Evolutionary conservation across 1,284 basidiomycete species (phyloP), one percentile per base, ranked within the genome.

Genomic region (Erythrobasidium hasegawianum): DNA sequence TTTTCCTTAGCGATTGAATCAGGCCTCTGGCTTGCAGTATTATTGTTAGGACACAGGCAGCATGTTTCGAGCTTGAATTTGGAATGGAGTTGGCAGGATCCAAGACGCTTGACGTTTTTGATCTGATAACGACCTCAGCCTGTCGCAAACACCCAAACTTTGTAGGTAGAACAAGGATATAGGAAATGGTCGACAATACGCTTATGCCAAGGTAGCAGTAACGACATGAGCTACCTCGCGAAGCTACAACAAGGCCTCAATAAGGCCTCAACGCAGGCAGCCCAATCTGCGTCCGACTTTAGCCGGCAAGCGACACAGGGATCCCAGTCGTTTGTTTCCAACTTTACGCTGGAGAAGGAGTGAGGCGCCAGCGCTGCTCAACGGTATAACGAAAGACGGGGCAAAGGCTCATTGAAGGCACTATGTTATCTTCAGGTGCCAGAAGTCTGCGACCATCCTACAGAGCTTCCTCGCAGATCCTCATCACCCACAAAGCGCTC

Each of bases 371-470:
- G n/a, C n/a, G n/a, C n/a, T n/a, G 18, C 62, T 40, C 54, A 22
- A 14, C 5, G 7, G 8, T 20, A 8, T 16, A 9, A 7, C 27
- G 33, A 16, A 47, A 26, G 5, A 18, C 13, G 5, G 56, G 24
- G 16, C 2, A 33, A n/a, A 11, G n/a, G 39, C 47, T 64, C 24
- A 29, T 14, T 41, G 8, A 4, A 16, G 16, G 38, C n/a, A n/a
- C n/a, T n/a, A n/a, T n/a, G 13, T 8, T 10, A 27, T 88, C 89
- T 14, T 88, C 89, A 71, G 91, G 93, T 78, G 87, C 88, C 59
- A 86, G 92, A 73, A 94, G 91, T 90, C 94, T 0, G 92, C 93
- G 26, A 89, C 87, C 78, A 96, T 94, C 71, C 80, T 97, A 40
- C 85, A 86, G 72, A 86, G 11, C 60, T 68, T 53, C 65, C 22